phyloP scores from a whole-genome alignment of 2,329 filamentous ascomycete species.

The Phyllosticta paracitricarpa region DNA sequence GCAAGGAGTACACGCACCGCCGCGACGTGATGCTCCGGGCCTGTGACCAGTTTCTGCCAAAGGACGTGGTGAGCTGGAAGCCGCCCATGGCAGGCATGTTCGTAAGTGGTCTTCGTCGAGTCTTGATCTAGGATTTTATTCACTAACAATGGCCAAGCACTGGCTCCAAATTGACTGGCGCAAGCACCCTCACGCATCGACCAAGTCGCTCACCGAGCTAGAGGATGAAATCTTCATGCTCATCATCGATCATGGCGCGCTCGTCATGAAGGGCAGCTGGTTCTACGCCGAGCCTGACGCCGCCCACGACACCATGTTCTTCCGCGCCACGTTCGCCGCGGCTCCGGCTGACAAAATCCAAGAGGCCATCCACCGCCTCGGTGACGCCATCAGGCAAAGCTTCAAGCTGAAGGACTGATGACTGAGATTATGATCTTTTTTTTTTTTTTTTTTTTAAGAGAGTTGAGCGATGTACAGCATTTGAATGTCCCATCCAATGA shows the following conservation, averaged over 20 bases:
- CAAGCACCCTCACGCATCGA: slow-evolving; percentile 51
- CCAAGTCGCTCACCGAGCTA: slow-evolving; percentile 47
- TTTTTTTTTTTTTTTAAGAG: too few relatives aligned
- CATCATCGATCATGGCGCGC: slow-evolving; percentile 64
- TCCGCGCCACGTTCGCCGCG: slow-evolving; percentile 82
- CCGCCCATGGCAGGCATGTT: slow-evolving; percentile 90
- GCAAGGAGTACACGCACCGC: slow-evolving; percentile 69
- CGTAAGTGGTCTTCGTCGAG: slow-evolving; percentile 45
- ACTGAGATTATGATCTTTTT: background rate
- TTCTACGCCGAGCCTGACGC: slow-evolving; percentile 66
- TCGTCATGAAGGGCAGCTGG: slow-evolving; percentile 82
- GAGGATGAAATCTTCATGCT: slow-evolving; percentile 81
- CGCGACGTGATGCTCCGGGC: slow-evolving; percentile 68
- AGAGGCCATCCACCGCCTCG: slow-evolving; percentile 52
- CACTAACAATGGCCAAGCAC: slow-evolving; percentile 36
- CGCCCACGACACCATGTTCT: slow-evolving; percentile 59
- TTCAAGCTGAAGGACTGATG: slow-evolving; percentile 38
- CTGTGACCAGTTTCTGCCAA: slow-evolving; percentile 68
- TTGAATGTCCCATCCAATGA: background rate
- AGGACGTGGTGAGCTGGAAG: slow-evolving; percentile 66
- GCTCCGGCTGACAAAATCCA: slow-evolving; percentile 47
- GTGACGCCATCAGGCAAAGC: slow-evolving; percentile 56
- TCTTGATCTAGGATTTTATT: slow-evolving; percentile 3
- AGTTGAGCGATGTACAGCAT: background rate
- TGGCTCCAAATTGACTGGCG: slow-evolving; percentile 63